Conservation (phyloP, 2,329 filamentous ascomycete genomes). For the Paraconiothyrium brasiliense region DNA sequence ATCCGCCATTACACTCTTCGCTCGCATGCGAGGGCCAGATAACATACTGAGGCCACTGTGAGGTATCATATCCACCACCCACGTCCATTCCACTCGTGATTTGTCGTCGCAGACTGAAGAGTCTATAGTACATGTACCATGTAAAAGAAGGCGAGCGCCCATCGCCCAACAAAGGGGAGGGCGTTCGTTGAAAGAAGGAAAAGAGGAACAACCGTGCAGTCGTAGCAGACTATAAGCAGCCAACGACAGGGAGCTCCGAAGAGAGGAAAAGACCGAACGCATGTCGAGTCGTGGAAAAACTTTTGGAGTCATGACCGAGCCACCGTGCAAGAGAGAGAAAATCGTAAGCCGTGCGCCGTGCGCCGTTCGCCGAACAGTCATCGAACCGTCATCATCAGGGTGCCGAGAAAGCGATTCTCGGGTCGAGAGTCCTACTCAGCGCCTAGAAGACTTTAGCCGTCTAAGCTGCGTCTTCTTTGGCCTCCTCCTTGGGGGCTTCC, state of each 20-base stretch:
- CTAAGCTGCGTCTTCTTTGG: constrained; percentile 59
- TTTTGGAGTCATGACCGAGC: constrained; percentile 49
- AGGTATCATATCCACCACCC: constrained; percentile 34
- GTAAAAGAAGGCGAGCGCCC: constrained; percentile 32
- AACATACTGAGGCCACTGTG: constrained; percentile 27
- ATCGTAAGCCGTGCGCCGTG: constrained; percentile 35
- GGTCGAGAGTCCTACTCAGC: constrained; percentile 42
- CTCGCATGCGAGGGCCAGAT: constrained; percentile 7
- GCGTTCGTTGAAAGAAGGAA: constrained; percentile 24
- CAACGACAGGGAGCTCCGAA: constrained; percentile 13
- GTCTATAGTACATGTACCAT: constrained; percentile 46
- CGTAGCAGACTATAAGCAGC: constrained; percentile 17
- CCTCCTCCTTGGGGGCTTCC: constrained; percentile 52
- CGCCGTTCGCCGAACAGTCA: constrained; percentile 49
- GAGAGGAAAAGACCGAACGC: constrained; percentile 30
- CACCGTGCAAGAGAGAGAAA: constrained; percentile 36
- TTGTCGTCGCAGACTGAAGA: constrained; percentile 38
- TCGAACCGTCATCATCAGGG: constrained; percentile 36
- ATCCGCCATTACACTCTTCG: constrained; percentile 9
- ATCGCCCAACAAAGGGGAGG: constrained; percentile 43
- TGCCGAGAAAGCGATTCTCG: constrained; percentile 36
- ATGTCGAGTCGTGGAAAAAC: constrained; percentile 37
- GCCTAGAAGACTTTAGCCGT: constrained; percentile 34
- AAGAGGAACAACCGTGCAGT: constrained; percentile 24
- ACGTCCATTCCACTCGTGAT: constrained; percentile 28